These are phyloP conservation scores for Syzygium aqueum DNA, from an alignment of 345 rosid species.

Conservation along the genomic window DNA sequence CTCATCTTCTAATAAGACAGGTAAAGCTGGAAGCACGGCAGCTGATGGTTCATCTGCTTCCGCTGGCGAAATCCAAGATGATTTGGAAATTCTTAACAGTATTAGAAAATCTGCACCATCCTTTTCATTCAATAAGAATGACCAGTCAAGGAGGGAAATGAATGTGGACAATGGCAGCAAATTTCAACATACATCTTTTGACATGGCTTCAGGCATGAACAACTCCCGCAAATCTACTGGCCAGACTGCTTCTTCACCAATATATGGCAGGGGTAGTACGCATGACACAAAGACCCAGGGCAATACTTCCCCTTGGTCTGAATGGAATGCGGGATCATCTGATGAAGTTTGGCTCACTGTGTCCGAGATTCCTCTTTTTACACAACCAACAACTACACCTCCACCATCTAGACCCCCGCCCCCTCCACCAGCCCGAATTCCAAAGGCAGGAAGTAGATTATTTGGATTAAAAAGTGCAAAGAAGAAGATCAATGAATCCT, in stretches of 20 bases:
- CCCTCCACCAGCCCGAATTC: constrained; percentile 17
- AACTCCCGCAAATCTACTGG: not conserved
- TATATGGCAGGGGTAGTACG: not conserved
- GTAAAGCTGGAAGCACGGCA: constrained; percentile 19
- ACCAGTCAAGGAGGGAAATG: constrained; percentile 9
- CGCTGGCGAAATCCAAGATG: constrained; percentile 12
- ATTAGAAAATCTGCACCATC: constrained; percentile 12
- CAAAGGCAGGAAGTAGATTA: not conserved
- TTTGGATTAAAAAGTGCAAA: constrained; percentile 3
- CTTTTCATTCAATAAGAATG: constrained; percentile 11
- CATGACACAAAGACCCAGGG: constrained; percentile 7
- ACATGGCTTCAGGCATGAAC: constrained; percentile 14
- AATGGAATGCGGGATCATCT: constrained; percentile 16
- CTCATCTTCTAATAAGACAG: constrained; percentile 21
- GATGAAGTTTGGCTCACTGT: constrained; percentile 43
- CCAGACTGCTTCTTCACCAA: constrained; percentile 1
- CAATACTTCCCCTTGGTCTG: constrained; percentile 9
- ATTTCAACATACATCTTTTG: constrained; percentile 15
- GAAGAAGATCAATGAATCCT: constrained; percentile 8
- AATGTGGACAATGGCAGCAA: constrained; percentile 7
- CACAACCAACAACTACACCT: constrained; percentile 30
- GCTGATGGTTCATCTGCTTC: constrained; percentile 12
- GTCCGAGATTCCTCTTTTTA: constrained; percentile 39
- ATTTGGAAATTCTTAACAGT: constrained; percentile 20
- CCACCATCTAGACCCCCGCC: constrained; percentile 50